A percentile compares a stretch with the other conserved stretches of the same genome.
Evolutionary conservation across 257 asterid species (phyloP).

Genomic region (Nicotiana tabacum): DNA sequence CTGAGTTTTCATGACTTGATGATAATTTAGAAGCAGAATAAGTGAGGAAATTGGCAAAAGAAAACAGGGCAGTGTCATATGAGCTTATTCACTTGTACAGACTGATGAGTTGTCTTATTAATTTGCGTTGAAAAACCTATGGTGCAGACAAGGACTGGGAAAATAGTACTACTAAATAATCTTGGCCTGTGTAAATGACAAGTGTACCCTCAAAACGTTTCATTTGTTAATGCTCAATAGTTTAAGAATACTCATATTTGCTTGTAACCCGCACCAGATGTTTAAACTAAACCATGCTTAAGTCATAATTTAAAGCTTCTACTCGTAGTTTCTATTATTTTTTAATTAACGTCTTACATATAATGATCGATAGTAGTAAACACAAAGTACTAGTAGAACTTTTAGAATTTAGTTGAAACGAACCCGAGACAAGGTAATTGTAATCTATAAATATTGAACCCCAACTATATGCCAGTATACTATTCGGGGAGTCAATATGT

Average conservation of each 20-base stretch:
- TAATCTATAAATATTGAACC: background rate
- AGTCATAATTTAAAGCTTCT: too few species aligned
- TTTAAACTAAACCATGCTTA: too few species aligned
- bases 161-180: background rate
- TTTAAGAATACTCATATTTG: too few species aligned
- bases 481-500: background rate
- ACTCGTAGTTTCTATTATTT: too few species aligned
- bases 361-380: too few species aligned
- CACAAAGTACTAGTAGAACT: too few species aligned
- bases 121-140: constrained; percentile 18
- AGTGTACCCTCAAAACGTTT: constrained; percentile 17
- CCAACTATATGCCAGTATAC: background rate
- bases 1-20: constrained; percentile 30
- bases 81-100: constrained; percentile 19
- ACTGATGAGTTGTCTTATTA: constrained; percentile 24
- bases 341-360: too few species aligned
- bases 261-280: too few species aligned
- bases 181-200: constrained; percentile 11
- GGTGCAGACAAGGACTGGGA: constrained; percentile 4
- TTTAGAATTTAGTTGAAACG: too few species aligned
- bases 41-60: background rate
- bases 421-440: too few species aligned
- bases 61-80: background rate
- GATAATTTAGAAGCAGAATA: constrained; percentile 3
- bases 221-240: background rate